Percentiles rank a stretch among this genome's conserved stretches.
Conservation (phyloP, 371 early-diverging fungal genomes). For the Apophysomyces ossiformis region DNA sequence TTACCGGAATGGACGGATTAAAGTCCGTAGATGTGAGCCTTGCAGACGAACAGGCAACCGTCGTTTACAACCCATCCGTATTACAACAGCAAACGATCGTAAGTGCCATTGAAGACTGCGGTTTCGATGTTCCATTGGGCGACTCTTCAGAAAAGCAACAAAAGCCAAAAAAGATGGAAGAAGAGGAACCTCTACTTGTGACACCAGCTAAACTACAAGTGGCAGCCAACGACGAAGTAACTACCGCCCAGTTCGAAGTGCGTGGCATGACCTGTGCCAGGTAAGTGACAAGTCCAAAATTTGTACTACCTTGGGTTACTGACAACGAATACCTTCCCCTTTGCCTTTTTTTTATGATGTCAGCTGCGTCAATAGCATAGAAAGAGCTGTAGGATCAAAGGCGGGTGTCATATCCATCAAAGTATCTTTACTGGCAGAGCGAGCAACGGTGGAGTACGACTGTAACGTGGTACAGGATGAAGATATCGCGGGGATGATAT, state of each 20-base stretch:
- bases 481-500: constrained; percentile 65
- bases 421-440: constrained; percentile 80
- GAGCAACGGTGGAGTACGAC: constrained; percentile 77
- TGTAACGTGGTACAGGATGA: constrained; percentile 30
- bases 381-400: constrained; percentile 51
- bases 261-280: constrained; percentile 87
- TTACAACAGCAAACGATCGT: constrained; percentile 28
- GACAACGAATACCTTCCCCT: background rate
- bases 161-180: background rate
- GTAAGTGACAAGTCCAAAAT: background rate
- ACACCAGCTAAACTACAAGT: constrained; percentile 7
- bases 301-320: background rate
- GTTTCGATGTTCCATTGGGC: constrained; percentile 29
- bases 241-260: constrained; percentile 30
- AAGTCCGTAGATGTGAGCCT: constrained; percentile 47
- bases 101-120: constrained; percentile 57
- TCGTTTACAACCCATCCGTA: constrained; percentile 36
- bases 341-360: background rate
- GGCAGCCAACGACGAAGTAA: background rate
- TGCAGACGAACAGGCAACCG: constrained; percentile 40
- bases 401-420: constrained; percentile 61
- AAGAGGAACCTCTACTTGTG: background rate
- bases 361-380: constrained; percentile 84
- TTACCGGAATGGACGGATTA: constrained; percentile 53
- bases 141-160: constrained; percentile 4